phyloP scores from a whole-genome alignment of 2,329 filamentous ascomycete genomes.

The Colletotrichum orbiculare region DNA sequence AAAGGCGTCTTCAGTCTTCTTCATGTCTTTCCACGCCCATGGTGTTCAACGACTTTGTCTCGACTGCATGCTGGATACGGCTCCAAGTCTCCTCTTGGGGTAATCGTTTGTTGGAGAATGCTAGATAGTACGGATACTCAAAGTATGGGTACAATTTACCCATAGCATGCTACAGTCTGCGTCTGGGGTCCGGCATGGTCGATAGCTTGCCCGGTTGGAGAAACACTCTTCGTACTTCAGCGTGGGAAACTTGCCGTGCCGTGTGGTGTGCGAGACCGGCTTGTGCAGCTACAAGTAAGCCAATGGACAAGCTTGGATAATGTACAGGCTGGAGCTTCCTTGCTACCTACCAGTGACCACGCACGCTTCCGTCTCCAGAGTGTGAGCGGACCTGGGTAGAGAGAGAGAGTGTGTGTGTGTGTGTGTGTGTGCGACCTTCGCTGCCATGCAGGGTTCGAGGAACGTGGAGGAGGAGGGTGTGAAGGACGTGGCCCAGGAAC shows the following conservation, averaged over 20 bases:
- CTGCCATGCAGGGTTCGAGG: constrained; percentile 34
- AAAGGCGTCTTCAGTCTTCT: constrained; percentile 9
- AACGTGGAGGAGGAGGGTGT: constrained; percentile 17
- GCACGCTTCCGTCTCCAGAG: constrained; percentile 3
- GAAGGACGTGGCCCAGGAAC: constrained; percentile 23
- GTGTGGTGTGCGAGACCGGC: constrained; percentile 14
- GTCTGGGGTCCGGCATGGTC: constrained; percentile 7
- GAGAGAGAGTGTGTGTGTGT: neutral
- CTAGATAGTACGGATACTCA: neutral
- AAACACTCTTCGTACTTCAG: constrained; percentile 1
- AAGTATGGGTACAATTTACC: too few relatives aligned
- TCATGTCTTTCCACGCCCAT: neutral
- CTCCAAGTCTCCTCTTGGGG: constrained; percentile 6
- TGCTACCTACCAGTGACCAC: constrained; percentile 5
- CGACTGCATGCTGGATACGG: too few relatives aligned
- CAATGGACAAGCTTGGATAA: constrained; percentile 17
- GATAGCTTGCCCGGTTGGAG: constrained; percentile 20
- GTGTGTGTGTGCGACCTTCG: constrained; percentile 18
- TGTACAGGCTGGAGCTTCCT: neutral
- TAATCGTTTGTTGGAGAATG: constrained; percentile 26
- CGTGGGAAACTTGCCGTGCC: constrained; percentile 11
- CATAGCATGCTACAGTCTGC: neutral
- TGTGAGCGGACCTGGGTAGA: constrained; percentile 16
- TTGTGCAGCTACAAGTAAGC: neutral
- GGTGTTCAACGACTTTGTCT: neutral